Conservation (phyloP, 306 rosid genomes). For the Acacia acuminata region DNA sequence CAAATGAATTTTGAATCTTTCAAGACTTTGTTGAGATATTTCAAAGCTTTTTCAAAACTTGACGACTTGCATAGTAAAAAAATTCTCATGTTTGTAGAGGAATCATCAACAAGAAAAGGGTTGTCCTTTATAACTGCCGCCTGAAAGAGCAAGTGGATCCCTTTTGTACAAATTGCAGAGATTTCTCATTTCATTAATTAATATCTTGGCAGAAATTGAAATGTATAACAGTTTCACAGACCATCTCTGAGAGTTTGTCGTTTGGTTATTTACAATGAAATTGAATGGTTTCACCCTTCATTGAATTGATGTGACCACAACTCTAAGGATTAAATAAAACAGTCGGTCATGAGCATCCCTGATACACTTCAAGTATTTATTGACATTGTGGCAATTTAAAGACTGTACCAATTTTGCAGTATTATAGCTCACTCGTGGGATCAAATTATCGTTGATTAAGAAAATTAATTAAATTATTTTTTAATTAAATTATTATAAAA, state of each 20-base stretch:
- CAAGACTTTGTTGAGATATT: too few relatives aligned
- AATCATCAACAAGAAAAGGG: background rate
- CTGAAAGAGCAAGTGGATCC: background rate
- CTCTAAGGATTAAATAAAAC: background rate
- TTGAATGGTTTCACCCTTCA: background rate
- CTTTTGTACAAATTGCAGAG: background rate
- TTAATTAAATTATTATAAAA: too few relatives aligned
- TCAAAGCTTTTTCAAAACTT: background rate
- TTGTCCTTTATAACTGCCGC: background rate
- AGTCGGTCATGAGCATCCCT: background rate
- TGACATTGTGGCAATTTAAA: too few relatives aligned
- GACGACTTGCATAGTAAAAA: background rate
- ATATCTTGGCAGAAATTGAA: background rate
- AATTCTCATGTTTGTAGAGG: background rate
- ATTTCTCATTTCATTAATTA: background rate
- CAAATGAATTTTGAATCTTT: background rate
- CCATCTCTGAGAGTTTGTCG: background rate
- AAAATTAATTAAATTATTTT: too few relatives aligned
- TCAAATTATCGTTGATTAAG: too few relatives aligned
- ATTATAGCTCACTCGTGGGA: too few relatives aligned
- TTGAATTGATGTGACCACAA: background rate
- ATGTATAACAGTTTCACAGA: background rate
- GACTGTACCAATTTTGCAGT: too few relatives aligned
- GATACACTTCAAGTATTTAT: too few relatives aligned
- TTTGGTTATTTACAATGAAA: background rate